A percentile compares a stretch with the other conserved stretches of the same genome.
phyloP scores from a whole-genome alignment of 2,329 filamentous ascomycete genomes.

The Raffaelea albimanens region DNA sequence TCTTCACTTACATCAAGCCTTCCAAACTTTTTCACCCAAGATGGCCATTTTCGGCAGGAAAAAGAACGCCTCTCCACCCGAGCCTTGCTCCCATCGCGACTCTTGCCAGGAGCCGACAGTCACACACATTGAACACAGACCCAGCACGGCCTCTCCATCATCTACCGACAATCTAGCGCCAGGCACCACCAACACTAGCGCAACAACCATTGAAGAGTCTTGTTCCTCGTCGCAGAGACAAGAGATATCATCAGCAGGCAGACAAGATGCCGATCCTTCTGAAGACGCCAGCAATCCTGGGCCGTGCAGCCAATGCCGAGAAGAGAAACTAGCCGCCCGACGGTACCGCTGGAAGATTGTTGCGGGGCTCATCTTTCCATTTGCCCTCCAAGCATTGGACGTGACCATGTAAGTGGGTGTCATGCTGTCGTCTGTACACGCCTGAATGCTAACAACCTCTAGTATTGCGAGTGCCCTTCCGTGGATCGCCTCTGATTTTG shows the following conservation, averaged over 20 bases:
- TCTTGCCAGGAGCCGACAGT: neutral
- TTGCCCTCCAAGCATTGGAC: constrained; percentile 52
- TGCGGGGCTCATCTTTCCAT: constrained; percentile 48
- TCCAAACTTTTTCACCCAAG: too few relatives aligned
- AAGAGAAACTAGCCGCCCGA: constrained; percentile 21
- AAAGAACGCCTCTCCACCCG: neutral
- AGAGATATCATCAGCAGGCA: too few relatives aligned
- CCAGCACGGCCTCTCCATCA: neutral
- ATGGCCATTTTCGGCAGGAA: too few relatives aligned
- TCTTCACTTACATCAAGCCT: too few relatives aligned
- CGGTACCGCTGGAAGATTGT: constrained; percentile 50
- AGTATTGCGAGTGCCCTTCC: constrained; percentile 47
- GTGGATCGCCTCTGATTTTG: constrained; percentile 55
- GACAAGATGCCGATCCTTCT: too few relatives aligned
- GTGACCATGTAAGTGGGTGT: constrained; percentile 38
- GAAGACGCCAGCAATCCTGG: too few relatives aligned
- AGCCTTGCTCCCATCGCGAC: neutral
- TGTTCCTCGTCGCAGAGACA: too few relatives aligned
- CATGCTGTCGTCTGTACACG: neutral
- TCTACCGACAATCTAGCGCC: neutral
- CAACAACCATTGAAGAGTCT: too few relatives aligned
- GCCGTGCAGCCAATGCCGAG: constrained; percentile 11
- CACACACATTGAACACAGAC: neutral
- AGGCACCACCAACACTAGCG: neutral
- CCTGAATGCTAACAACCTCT: neutral